Percentiles rank a stretch among this genome's conserved stretches.
These are phyloP conservation scores for Microcera coccophila DNA, from an alignment of 2,329 filamentous ascomycete species.

Conservation along the genomic window DNA sequence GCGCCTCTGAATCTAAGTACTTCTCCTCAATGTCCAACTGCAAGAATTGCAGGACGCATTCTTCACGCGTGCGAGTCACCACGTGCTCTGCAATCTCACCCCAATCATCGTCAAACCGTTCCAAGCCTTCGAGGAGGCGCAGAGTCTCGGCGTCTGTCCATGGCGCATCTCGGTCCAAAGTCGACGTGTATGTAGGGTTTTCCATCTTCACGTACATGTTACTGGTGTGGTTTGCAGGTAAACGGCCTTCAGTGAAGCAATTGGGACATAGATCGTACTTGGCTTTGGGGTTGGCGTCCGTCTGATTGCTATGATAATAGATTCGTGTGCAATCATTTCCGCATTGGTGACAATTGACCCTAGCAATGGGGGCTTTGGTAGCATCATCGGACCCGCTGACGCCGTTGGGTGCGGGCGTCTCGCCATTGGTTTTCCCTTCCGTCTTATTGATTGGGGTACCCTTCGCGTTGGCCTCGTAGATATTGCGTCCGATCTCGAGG, in stretches of 20 bases:
- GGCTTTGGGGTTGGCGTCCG: constrained; percentile 58
- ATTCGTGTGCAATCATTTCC: constrained; percentile 78
- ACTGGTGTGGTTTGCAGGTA: constrained; percentile 73
- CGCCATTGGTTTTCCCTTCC: constrained; percentile 72
- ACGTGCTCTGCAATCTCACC: constrained; percentile 88
- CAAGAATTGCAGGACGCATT: constrained; percentile 94
- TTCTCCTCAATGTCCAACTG: constrained; percentile 97
- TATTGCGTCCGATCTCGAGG: constrained; percentile 88
- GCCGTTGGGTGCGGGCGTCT: constrained; percentile 65
- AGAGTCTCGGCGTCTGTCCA: constrained; percentile 91
- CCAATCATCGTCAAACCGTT: constrained; percentile 96
- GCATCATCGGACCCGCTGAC: constrained; percentile 54
- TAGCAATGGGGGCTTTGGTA: constrained; percentile 61
- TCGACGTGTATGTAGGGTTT: constrained; percentile 74
- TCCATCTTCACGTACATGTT: constrained; percentile 86
- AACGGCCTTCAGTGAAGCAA: constrained; percentile 80
- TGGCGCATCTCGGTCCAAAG: constrained; percentile 78
- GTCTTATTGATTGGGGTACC: constrained; percentile 64
- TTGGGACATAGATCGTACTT: constrained; percentile 89
- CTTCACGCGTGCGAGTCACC: constrained; percentile 83
- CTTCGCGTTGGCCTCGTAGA: constrained; percentile 90
- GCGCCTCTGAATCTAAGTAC: constrained; percentile 74
- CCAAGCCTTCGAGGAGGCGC: constrained; percentile 83
- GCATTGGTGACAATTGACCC: constrained; percentile 84
- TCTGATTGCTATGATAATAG: constrained; percentile 57